Evolutionary conservation across 163 green algal genomes (phyloP).

Genomic region (Chlamydomonas reinhardtii): DNA sequence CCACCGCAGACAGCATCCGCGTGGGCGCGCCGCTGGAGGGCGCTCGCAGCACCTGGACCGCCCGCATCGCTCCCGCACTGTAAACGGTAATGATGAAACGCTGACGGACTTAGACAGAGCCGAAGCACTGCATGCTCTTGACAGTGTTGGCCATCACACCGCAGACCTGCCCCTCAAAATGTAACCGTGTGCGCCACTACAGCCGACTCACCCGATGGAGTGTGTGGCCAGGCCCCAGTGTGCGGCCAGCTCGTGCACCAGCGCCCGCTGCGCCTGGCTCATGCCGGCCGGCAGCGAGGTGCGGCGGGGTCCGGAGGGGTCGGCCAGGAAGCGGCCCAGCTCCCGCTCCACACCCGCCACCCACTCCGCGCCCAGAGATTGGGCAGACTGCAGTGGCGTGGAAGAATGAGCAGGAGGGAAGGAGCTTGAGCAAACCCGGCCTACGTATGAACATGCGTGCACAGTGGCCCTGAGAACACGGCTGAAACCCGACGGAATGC

Average conservation of each 20-base stretch:
- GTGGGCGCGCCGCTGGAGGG: constrained; percentile 22
- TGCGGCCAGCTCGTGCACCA: constrained; percentile 36
- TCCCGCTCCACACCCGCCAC: constrained; percentile 7
- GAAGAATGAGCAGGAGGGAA: neutral
- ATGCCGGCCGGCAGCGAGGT: constrained; percentile 17
- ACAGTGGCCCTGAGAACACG: too few species aligned
- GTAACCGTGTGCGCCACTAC: neutral
- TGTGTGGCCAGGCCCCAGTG: constrained; percentile 24
- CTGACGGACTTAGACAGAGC: too few species aligned
- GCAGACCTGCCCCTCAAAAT: neutral
- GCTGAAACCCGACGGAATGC: too few species aligned
- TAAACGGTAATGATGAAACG: neutral
- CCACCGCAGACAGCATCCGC: constrained; percentile 30
- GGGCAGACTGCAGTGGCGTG: neutral
- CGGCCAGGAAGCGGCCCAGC: constrained; percentile 20
- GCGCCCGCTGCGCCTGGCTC: constrained; percentile 15
- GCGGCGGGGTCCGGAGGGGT: constrained; percentile 11
- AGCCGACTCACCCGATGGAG: constrained; percentile 6
- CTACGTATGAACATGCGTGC: too few species aligned
- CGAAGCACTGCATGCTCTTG: too few species aligned
- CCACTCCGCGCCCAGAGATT: constrained; percentile 18
- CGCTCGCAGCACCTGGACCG: constrained; percentile 31
- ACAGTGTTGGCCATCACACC: neutral
- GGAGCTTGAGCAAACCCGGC: too few species aligned
- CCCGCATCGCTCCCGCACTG: constrained; percentile 21